Base-by-base conservation (phyloP, 2,329 filamentous ascomycete species). In the Rhynchosporium secalis region DNA sequence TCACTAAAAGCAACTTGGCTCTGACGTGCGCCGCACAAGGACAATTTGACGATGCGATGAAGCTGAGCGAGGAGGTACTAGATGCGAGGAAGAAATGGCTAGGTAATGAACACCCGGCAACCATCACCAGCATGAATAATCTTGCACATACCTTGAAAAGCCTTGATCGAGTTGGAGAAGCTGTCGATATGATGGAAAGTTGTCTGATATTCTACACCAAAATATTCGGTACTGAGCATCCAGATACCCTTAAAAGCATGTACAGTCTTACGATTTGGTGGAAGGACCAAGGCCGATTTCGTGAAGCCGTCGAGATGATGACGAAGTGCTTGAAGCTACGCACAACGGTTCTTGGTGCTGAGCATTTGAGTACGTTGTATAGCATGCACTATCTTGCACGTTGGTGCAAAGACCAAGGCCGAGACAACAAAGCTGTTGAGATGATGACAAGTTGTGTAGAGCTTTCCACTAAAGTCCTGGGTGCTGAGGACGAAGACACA, bases 121-220 rank as follows among this genome's bases (percentile, higher is more conserved):
- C 57, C 7, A 40, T 65, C 2, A 56, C 48, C n/a, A 58, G 54
- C 49, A 65, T 61, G 63, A 54, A 59, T 20, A 63, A 65, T 31
- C 46, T 66, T 20, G 48, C 54, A 31, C 31, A 54, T 28, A 28
- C 52, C 43, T 58, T 61, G 51, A 15, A 56, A 12, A 10, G 29
- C 10, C 51, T 66, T 36, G 56, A 41, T 13, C 48, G 62, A 29
- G 60, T 61, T 28, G 45, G n/a, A 2, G 64, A 66, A 40, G 57
- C 47, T 33, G 46, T 45, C 12, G 47, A 45, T 3, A 31, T 60
- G 28, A 29, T 52, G 26, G 13, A 38, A 8, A 45, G 15, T 26
- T 46, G 49, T 8, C 36, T 58, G 26, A 31, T 40, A 1, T 26
- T 41, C 13, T 7, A 31, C 5, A 56, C 48, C 28, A 52, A 26